Percentiles rank a stretch among this genome's conserved stretches.
Evolutionary conservation across 768 basidiomycete species (phyloP).

Genomic region (Bullera alba): DNA sequence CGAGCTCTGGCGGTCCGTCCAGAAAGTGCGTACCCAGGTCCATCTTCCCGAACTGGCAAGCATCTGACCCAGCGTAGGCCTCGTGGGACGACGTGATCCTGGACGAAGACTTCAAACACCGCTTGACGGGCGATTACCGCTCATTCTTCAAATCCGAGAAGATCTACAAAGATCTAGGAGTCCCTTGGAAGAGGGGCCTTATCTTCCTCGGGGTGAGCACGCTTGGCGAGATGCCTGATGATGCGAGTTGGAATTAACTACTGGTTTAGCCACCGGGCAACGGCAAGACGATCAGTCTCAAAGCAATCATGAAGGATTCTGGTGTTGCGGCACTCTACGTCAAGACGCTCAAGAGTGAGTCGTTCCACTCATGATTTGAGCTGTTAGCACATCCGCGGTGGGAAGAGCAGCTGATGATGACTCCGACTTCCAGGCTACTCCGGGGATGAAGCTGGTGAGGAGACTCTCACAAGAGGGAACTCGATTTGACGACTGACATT

Average conservation of each 20-base stretch:
- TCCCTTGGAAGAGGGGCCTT: constrained; percentile 84
- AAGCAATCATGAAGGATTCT: constrained; percentile 65
- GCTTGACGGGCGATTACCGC: constrained; percentile 64
- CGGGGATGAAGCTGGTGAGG: constrained; percentile 22
- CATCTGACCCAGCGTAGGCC: constrained; percentile 15
- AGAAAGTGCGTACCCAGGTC: constrained; percentile 18
- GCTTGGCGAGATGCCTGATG: not conserved
- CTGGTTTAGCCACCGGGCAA: constrained; percentile 54
- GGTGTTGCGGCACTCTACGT: constrained; percentile 70
- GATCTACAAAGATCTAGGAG: constrained; percentile 64
- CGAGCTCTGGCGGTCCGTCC: constrained; percentile 52
- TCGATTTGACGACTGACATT: constrained; percentile 1
- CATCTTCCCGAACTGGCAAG: not conserved
- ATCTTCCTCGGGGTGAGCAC: constrained; percentile 66
- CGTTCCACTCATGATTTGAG: not conserved
- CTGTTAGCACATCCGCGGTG: not conserved
- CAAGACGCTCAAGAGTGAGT: constrained; percentile 66
- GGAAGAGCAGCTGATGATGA: not conserved
- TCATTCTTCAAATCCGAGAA: constrained; percentile 72
- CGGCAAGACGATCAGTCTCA: constrained; percentile 64
- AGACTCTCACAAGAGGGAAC: not conserved
- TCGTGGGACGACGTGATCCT: constrained; percentile 40
- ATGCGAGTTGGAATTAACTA: not conserved
- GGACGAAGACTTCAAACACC: constrained; percentile 55
- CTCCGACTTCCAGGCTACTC: not conserved